Evolutionary conservation across 768 basidiomycete species (phyloP), one percentile per base, ranked within the genome.

Genomic region (Suillus lakei): DNA sequence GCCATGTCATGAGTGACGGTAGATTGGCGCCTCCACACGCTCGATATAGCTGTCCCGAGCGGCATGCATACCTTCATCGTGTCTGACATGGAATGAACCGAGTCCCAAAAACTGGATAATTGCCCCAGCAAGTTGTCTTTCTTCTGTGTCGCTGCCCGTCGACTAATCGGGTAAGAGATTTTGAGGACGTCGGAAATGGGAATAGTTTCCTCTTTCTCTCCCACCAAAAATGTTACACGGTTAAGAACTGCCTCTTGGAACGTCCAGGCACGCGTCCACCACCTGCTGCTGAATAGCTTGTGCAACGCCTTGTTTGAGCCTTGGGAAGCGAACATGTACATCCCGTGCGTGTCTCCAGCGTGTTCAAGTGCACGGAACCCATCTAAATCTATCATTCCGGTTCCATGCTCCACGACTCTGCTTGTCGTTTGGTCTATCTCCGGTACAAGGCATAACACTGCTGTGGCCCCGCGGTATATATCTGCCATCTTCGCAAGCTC

Each of bases 231-330:
- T 5, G 61, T 62, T 50, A 28, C 2, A 28, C 13, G 16, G 46
- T 62, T 51, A 21, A 62, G 44, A n/a, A 62, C 61, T 21, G 61
- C 61, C 44, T 62, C 61, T 62, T 62, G 61, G n/a, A 62, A 62
- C 46, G 61, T 62, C 61, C 61, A 62, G n/a, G 28, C 61, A 50
- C 61, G 61, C 32, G 61, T 62, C 61, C 61, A 62, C 61, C 61
- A 62, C 61, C 61, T 51, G 50, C 46, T 53, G 46, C 61, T 50
- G 61, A 62, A 62, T 3, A 62, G 61, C 30, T 34, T 53, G 21
- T 50, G 46, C 46, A 62, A 8, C 4, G 32, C 32, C 32, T 51
- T 6, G 46, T 53, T 51, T 30, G 61, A 62, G 46, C 61, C 61
- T 36, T 62, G 61, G 46, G 46, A 62, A 26, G 46, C 61, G 12